These are phyloP conservation scores for Leishmania lainsoni DNA, from an alignment of 208 protist species.

Conservation along the genomic window DNA sequence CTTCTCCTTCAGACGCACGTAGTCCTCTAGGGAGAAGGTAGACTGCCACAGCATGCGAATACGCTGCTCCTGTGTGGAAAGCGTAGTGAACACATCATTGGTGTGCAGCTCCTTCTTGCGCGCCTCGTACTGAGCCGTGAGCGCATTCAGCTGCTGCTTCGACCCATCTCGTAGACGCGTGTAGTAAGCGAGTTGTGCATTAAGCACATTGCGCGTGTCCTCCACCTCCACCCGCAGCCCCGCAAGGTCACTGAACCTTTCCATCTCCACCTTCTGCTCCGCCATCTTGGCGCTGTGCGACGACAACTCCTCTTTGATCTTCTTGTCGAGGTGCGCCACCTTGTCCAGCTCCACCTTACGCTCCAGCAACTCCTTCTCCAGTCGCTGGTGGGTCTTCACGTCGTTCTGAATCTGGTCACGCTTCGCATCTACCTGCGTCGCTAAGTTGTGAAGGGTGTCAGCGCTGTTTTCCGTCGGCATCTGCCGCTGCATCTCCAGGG, in stretches of 20 bases:
- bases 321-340: slow-evolving; percentile 83
- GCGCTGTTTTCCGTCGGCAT: slow-evolving; percentile 70
- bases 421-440: slow-evolving; percentile 79
- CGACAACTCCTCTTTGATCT: slow-evolving; percentile 89
- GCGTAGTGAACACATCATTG: slow-evolving; percentile 55
- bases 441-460: slow-evolving; percentile 68
- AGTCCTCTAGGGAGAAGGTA: slow-evolving; percentile 86
- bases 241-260: slow-evolving; percentile 80
- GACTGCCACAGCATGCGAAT: slow-evolving; percentile 88
- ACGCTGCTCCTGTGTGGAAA: slow-evolving; percentile 83
- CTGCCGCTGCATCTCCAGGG: slow-evolving; percentile 75
- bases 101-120: slow-evolving; percentile 54
- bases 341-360: slow-evolving; percentile 90
- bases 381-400: slow-evolving; percentile 80
- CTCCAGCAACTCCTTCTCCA: slow-evolving; percentile 90
- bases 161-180: slow-evolving; percentile 70
- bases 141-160: slow-evolving; percentile 68
- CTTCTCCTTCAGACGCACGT: slow-evolving; percentile 87
- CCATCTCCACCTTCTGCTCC: slow-evolving; percentile 82
- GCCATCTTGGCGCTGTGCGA: slow-evolving; percentile 75
- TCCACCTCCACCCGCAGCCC: slow-evolving; percentile 68
- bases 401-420: slow-evolving; percentile 82
- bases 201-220: slow-evolving; percentile 51
- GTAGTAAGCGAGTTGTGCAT: slow-evolving; percentile 57
- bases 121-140: slow-evolving; percentile 58